Evolutionary conservation across 2,329 filamentous ascomycete species (phyloP), one percentile per base, ranked within the genome.

Genomic region (Cercospora zeina): DNA sequence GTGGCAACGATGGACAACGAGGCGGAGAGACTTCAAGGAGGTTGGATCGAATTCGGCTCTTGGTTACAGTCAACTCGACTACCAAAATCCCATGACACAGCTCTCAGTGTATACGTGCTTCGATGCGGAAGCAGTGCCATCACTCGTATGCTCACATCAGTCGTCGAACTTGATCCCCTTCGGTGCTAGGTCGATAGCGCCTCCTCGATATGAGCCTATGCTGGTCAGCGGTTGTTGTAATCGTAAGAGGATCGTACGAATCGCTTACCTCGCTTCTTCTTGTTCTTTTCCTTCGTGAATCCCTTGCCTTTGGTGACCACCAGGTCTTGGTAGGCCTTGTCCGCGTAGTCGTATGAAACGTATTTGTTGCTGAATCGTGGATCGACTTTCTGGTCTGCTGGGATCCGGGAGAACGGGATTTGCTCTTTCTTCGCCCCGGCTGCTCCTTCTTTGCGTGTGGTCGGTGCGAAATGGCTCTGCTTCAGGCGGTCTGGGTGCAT

Each of bases 281-380:
- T 99, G 80, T 99, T 99, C 87, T 99, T 99, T 82, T 97, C 95
- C 82, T 99, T 99, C 63, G 93, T 97, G 79, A 99, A 99, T 3
- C 91, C 92, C 80, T 97, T 97, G 72, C 95, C 95, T 75, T 89
- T 91, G 33, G 93, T 97, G 39, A 96, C 85, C 54, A 92, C 90
- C 66, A 99, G 80, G 74, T 97, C 93, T 69, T 91, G 85, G 73
- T 93, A 90, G 8, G 96, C 96, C 69, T 87, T 87, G 70, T 95
- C 89, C 24, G 93, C 93, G 78, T 97, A 99, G 66, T 89, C 88
- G 75, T 97, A 91, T 21, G 87, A 82, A 10, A 91, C 82, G 75
- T 93, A 97, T 13, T 85, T 85, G 77, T 97, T 97, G 70, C 88
- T 92, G 70, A 92, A 88, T 71, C 81, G 85, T 21, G 85, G 82